Base-by-base conservation (phyloP, 345 rosid genomes). In the Durio zibethinus region DNA sequence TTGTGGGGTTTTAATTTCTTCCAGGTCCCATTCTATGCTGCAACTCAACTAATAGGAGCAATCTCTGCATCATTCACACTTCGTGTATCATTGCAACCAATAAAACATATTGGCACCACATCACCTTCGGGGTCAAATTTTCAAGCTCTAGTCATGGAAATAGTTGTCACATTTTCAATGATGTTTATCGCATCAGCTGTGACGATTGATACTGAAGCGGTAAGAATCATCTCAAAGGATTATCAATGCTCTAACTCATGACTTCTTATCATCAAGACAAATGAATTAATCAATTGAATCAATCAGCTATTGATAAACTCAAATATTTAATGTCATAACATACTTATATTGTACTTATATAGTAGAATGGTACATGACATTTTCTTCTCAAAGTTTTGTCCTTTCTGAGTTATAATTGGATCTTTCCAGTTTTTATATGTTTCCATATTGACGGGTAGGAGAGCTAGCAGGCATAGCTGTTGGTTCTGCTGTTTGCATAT, bases 401-500 rank as follows among this genome's bases (percentile, higher is more conserved):
- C 18, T 18, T 52, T 52, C 7, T 2, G 57, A 23, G 5, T 7
- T 5, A 48, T 2, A 42, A 23, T 61, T 61, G 45, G 61, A 25
- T 40, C 10, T 4, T 48, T 57, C 4, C 2, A 33, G 2, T 27
- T 63, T 45, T 12, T 10, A 47, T 10, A 47, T 80, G 16, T 23
- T 45, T 59, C 0, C 9, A 31, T 31, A 14, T 66, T 38, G 68
- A 43, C 84, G 85, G 89, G 25, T 85, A 23, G 91, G 91, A 75
- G 88, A 88, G 81, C 79, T 86, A n/a, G 89, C 91, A 27, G 91
- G 89, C 15, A 15, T 86, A 1, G 89, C 89, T 20, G 91, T 86
- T 74, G 91, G 89, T 23, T 88, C 91, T 11, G 85, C 89, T 1
- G 91, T 86, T 1, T 85, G 88, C 79, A 80, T 86, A 74, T 82